A percentile compares a stretch with the other conserved stretches of the same genome.
These are phyloP conservation scores for Hymenoscyphus scutula DNA, from an alignment of 2,329 filamentous ascomycete species.

Conservation along the genomic window DNA sequence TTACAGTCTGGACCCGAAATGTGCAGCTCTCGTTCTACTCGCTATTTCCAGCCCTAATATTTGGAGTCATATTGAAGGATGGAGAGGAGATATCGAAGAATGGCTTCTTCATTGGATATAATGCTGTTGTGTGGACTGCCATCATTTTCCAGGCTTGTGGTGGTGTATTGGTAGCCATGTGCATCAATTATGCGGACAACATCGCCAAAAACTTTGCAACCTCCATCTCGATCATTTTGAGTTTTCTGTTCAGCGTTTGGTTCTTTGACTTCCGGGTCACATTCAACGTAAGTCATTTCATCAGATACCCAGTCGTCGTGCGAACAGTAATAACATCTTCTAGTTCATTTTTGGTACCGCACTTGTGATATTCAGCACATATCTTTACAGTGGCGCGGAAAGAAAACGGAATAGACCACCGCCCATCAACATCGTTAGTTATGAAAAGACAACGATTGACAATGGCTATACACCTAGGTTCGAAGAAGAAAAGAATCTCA, in stretches of 20 bases:
- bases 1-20: conserved; percentile 90
- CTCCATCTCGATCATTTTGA: conserved; percentile 86
- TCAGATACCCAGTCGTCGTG: not conserved
- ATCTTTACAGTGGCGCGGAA: conserved; percentile 74
- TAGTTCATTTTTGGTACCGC: conserved; percentile 81
- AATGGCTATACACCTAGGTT: conserved; percentile 35
- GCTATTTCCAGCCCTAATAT: conserved; percentile 80
- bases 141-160: conserved; percentile 80
- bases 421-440: conserved; percentile 67
- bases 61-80: conserved; percentile 85
- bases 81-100: conserved; percentile 77
- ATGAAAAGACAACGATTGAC: conserved; percentile 61
- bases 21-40: conserved; percentile 95
- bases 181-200: conserved; percentile 81
- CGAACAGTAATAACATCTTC: conserved; percentile 3
- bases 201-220: conserved; percentile 94
- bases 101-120: conserved; percentile 95
- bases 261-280: conserved; percentile 81
- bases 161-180: conserved; percentile 78
- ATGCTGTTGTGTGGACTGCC: conserved; percentile 83
- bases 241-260: conserved; percentile 78
- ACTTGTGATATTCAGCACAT: conserved; percentile 78
- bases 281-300: conserved; percentile 57
- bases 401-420: conserved; percentile 57
- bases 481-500: conserved; percentile 29